Evolutionary conservation across 2,329 filamentous ascomycete genomes (phyloP).

Genomic region (Colletotrichum tanaceti): DNA sequence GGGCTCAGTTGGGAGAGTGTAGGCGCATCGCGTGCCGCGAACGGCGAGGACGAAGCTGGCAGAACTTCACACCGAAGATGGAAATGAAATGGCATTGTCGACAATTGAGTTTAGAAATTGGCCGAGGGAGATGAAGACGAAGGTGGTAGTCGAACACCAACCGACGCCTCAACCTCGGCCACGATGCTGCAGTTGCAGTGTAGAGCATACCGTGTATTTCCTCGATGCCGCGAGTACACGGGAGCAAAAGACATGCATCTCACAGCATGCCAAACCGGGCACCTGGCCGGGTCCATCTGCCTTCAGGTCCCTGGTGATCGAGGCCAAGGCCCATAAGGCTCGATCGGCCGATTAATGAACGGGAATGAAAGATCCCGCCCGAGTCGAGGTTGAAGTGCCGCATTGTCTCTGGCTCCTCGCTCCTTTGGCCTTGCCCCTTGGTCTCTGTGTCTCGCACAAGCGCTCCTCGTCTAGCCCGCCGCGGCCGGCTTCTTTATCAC

Average conservation of each 20-base stretch:
- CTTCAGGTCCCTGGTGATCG: neutral
- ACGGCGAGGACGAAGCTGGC: neutral
- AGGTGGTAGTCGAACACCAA: no score
- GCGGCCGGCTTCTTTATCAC: neutral
- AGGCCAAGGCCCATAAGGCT: neutral
- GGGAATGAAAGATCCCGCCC: constrained; percentile 4
- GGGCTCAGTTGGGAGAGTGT: neutral
- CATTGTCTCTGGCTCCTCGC: neutral
- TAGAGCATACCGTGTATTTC: no score
- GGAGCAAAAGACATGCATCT: constrained; percentile 2
- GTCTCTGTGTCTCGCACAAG: neutral
- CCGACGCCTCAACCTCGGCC: no score
- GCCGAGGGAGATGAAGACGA: no score
- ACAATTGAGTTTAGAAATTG: no score
- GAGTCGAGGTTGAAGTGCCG: neutral
- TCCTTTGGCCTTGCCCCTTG: neutral
- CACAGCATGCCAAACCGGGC: constrained; percentile 2
- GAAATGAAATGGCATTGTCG: no score
- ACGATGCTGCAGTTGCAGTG: no score
- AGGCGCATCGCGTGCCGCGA: neutral
- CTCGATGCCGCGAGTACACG: neutral
- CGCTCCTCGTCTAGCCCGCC: neutral
- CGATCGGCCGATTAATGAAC: neutral
- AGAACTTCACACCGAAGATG: neutral
- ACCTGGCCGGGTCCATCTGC: neutral